Evolutionary conservation across 306 rosid genomes (phyloP), one percentile per base, ranked within the genome.

Genomic region (Ziziphus jujuba): DNA sequence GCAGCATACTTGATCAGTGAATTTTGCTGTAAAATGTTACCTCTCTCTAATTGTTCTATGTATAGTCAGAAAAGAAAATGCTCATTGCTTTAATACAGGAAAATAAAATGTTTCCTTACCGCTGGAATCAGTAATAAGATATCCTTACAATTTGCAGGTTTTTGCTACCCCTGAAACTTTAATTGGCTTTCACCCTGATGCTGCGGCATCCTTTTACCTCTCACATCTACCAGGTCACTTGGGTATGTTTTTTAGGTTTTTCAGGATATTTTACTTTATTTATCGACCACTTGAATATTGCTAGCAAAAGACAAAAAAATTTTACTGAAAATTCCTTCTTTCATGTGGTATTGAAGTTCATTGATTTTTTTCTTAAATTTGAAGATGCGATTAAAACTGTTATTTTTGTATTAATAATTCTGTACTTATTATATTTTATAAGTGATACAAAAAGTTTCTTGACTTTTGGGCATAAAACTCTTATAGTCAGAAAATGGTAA

Each of bases 151-250:
- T 72, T 72, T 79, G 63, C 87, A 90, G 97, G 77, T 83, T 81
- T 93, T 90, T 63, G 96, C 97, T 61, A 90, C 96, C 53, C 95
- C 97, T 78, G 98, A 93, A 85, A 87, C 96, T 76, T 75, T 78
- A 40, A 93, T 93, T 70, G 98, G 98, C 78, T 93, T 90, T 81
- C 97, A 93, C 76, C 96, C 97, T 52, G 97, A 93, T 83, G 98
- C 97, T 56, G 96, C 86, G 59, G 95, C 97, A 56, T 93, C 98
- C 58, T 93, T 88, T 79, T 87, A 86, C 79, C 98, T 93, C 79
- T 82, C 97, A 61, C 98, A 74, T 79, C 74, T 93, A 47, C 95
- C 97, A 19, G 97, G 98, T 77, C 90, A 79, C 70, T 51, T 93
- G 73, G 98, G 96, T 90, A 87, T 66, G 71, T 47, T 78, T 49